Evolutionary conservation across 1,284 basidiomycete species (phyloP).

Genomic region (Tilletia walkeri): DNA sequence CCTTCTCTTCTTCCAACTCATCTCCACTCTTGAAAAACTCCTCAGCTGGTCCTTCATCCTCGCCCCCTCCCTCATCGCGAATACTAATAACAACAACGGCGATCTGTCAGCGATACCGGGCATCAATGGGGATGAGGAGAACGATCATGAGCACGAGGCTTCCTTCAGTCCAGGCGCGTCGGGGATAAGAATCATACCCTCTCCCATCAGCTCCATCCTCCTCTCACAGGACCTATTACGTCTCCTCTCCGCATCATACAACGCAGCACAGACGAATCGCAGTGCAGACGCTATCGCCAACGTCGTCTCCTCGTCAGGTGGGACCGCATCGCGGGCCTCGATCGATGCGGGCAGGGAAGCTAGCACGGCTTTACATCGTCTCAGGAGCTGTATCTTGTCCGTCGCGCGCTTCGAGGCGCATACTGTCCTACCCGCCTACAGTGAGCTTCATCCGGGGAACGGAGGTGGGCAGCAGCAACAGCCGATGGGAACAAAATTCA

Average conservation of each 20-base stretch:
- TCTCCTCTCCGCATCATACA: conserved; percentile 35
- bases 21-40: conserved; percentile 35
- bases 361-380: conserved; percentile 10
- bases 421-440: neutral
- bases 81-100: conserved; percentile 20
- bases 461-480: too few relatives aligned
- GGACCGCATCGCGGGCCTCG: neutral
- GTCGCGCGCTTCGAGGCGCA: neutral
- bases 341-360: conserved; percentile 7
- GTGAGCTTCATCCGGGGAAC: neutral
- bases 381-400: neutral
- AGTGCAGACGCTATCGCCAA: neutral
- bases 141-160: conserved; percentile 24
- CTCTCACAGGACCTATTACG: conserved; percentile 36
- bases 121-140: conserved; percentile 24
- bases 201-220: conserved; percentile 30
- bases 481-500: neutral
- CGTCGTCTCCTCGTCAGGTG: neutral
- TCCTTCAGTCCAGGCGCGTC: conserved; percentile 19
- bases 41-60: conserved; percentile 41
- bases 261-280: conserved; percentile 5
- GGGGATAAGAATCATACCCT: conserved; percentile 24
- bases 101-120: too few relatives aligned
- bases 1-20: conserved; percentile 32
- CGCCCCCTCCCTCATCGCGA: conserved; percentile 30